Percentiles rank a stretch among this genome's conserved stretches.
phyloP scores from a whole-genome alignment of 192 early-diverging fungal species.

The Backusella parvicylindrica region DNA sequence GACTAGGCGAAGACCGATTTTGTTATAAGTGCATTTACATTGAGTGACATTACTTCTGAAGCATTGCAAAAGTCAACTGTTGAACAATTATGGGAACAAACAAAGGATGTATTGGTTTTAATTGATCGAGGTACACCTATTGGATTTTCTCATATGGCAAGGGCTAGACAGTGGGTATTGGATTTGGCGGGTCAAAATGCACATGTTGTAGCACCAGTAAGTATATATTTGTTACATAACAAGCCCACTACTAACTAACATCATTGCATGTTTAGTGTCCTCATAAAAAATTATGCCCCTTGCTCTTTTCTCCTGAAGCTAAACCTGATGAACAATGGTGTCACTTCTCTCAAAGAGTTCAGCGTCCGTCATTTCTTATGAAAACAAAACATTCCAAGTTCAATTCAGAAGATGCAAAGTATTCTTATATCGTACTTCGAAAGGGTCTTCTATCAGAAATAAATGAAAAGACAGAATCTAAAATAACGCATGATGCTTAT shows the following conservation, averaged over 20 bases:
- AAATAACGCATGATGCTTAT: slow-evolving; percentile 42
- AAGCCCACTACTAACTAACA: too few species aligned
- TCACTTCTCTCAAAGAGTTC: slow-evolving; percentile 79
- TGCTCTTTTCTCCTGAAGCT: slow-evolving; percentile 42
- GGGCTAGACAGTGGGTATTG: slow-evolving; percentile 67
- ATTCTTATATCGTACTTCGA: slow-evolving; percentile 75
- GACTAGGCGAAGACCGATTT: slow-evolving; percentile 51
- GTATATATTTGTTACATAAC: too few species aligned
- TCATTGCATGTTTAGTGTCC: slow-evolving; percentile 53
- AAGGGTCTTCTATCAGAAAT: slow-evolving; percentile 51
- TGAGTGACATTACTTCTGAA: slow-evolving; percentile 71
- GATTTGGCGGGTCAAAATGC: slow-evolving; percentile 28
- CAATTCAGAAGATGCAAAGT: slow-evolving; percentile 72
- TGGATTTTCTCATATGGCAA: slow-evolving; percentile 61
- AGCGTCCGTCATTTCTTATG: slow-evolving; percentile 64
- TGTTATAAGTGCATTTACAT: slow-evolving; percentile 70
- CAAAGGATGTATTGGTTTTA: slow-evolving; percentile 73
- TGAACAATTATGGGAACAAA: slow-evolving; percentile 76
- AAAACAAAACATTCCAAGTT: slow-evolving; percentile 60
- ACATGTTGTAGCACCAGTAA: slow-evolving; percentile 81
- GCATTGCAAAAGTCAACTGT: slow-evolving; percentile 60
- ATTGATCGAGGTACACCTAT: slow-evolving; percentile 80
- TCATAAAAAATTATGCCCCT: slow-evolving; percentile 71
- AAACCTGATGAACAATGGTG: slow-evolving; percentile 59
- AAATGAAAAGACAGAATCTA: not conserved